phyloP scores from a whole-genome alignment of 352 stramenopile species.

The Albugo laibachii region DNA sequence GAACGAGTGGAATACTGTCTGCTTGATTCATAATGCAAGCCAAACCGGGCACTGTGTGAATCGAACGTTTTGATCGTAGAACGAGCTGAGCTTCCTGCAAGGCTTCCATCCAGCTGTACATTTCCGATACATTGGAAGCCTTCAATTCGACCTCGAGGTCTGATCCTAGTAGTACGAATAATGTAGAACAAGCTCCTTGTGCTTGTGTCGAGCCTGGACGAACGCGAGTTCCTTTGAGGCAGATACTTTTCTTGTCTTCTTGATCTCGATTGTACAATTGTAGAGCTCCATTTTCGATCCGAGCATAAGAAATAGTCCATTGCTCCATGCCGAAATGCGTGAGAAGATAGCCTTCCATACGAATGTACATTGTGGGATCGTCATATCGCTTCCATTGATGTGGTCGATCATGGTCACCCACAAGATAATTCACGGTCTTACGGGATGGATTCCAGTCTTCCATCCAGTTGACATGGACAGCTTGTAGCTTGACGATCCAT shows the following conservation, averaged over 20 bases:
- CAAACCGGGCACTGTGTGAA: slow-evolving; percentile 36
- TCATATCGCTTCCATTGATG: slow-evolving; percentile 79
- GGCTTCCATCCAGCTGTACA: slow-evolving; percentile 76
- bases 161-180: slow-evolving; percentile 67
- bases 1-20: slow-evolving; percentile 53
- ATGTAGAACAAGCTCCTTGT: slow-evolving; percentile 56
- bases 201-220: slow-evolving; percentile 67
- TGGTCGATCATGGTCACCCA: slow-evolving; percentile 36
- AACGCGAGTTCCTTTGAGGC: slow-evolving; percentile 58
- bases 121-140: slow-evolving; percentile 55
- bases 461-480: slow-evolving; percentile 35
- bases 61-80: slow-evolving; percentile 21
- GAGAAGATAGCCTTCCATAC: slow-evolving; percentile 63
- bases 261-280: slow-evolving; percentile 72
- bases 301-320: slow-evolving; percentile 79
- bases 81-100: slow-evolving; percentile 57
- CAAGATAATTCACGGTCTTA: slow-evolving; percentile 72
- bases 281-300: slow-evolving; percentile 59
- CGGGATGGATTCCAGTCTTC: slow-evolving; percentile 57
- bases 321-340: slow-evolving; percentile 60
- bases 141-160: slow-evolving; percentile 74
- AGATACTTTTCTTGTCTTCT: slow-evolving; percentile 40
- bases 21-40: slow-evolving; percentile 53
- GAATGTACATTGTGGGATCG: slow-evolving; percentile 69
- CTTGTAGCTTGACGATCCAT: slow-evolving; percentile 62